phyloP scores from a whole-genome alignment of 163 green algal species.

The Coccomyxa subellipsoidea region DNA sequence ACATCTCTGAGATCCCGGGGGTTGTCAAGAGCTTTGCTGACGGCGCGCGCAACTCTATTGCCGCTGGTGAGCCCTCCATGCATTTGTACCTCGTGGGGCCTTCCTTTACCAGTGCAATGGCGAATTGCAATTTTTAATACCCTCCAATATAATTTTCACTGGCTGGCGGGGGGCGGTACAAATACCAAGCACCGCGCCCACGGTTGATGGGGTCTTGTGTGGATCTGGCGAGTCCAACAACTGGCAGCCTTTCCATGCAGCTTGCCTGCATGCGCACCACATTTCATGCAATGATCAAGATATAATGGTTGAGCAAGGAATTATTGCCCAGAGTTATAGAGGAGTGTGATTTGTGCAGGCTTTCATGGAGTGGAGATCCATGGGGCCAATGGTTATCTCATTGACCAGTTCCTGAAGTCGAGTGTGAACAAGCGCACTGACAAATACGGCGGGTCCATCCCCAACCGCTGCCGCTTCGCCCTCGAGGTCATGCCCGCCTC shows the following conservation, averaged over 20 bases:
- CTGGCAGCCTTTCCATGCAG: no score
- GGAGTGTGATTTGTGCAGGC: conserved; percentile 17
- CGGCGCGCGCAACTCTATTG: conserved; percentile 62
- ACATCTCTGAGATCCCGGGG: conserved; percentile 39
- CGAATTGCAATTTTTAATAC: no score
- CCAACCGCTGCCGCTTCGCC: conserved; percentile 71
- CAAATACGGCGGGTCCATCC: conserved; percentile 68
- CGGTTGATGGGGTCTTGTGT: no score
- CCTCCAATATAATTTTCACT: no score
- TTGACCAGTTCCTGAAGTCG: conserved; percentile 68
- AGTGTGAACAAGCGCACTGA: conserved; percentile 72
- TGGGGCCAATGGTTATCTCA: conserved; percentile 7
- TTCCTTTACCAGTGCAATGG: no score
- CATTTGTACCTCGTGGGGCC: no score
- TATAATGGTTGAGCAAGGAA: no score
- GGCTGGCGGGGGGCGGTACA: no score
- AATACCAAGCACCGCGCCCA: no score
- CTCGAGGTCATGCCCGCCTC: conserved; percentile 50
- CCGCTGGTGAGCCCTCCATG: conserved; percentile 15
- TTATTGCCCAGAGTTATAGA: no score
- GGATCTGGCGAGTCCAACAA: no score
- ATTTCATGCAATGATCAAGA: no score
- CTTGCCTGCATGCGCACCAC: neutral
- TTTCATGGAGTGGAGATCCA: conserved; percentile 25
- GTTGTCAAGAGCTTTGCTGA: conserved; percentile 50